Evolutionary conservation across 495 filamentous ascomycete species (phyloP).

Genomic region (Aspergillus hancockii): DNA sequence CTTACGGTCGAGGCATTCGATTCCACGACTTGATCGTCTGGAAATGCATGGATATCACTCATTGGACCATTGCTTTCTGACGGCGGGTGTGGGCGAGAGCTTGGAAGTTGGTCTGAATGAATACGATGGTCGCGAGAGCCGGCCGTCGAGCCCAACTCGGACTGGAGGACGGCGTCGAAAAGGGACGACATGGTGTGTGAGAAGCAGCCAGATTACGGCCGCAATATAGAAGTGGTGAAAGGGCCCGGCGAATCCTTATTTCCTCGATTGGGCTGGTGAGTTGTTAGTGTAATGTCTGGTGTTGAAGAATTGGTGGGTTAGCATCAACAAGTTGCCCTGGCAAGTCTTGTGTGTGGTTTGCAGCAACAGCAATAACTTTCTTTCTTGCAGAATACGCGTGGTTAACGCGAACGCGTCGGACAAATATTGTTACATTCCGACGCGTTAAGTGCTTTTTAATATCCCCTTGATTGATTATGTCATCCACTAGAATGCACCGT

Average conservation of each 20-base stretch:
- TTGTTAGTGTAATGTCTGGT: not conserved
- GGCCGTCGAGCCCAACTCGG: slow-evolving; percentile 47
- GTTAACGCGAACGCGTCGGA: slow-evolving; percentile 39
- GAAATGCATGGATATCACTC: slow-evolving; percentile 53
- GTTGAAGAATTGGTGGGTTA: not conserved
- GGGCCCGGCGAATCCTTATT: not conserved
- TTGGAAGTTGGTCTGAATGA: slow-evolving; percentile 44
- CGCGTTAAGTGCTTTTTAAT: slow-evolving; percentile 45
- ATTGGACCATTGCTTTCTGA: slow-evolving; percentile 58
- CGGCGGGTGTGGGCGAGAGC: slow-evolving; percentile 43
- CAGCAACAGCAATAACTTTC: not conserved
- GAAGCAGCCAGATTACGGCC: slow-evolving; percentile 27
- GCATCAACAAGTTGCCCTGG: not conserved
- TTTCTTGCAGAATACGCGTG: slow-evolving; percentile 30
- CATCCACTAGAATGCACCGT: not conserved
- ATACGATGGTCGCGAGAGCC: slow-evolving; percentile 36
- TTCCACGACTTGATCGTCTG: slow-evolving; percentile 65
- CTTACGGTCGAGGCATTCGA: slow-evolving; percentile 54
- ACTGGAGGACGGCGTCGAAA: slow-evolving; percentile 53
- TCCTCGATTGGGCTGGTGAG: not conserved
- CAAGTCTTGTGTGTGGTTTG: not conserved
- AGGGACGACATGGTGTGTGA: slow-evolving; percentile 51
- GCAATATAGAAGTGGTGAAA: slow-evolving; percentile 3
- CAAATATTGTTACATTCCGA: slow-evolving; percentile 20
- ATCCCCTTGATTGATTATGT: not conserved